These are phyloP conservation scores for Quercus mongolica DNA, from an alignment of 306 rosid species.

Conservation along the genomic window DNA sequence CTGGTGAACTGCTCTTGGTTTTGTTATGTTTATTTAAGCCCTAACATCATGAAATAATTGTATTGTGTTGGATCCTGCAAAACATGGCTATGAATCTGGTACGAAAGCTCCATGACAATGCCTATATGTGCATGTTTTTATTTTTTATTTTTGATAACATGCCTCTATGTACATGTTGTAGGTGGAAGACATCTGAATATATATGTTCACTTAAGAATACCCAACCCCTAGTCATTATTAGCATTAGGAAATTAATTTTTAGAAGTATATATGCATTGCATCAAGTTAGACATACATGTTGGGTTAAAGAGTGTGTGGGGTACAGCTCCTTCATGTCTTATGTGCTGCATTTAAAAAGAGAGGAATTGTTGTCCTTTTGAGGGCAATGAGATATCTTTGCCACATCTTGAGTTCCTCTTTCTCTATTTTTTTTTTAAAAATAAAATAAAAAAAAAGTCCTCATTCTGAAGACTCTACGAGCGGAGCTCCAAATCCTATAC, in stretches of 20 bases:
- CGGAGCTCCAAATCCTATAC: too few relatives aligned
- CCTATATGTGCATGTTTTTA: neutral
- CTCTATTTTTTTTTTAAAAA: too few relatives aligned
- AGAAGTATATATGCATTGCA: neutral
- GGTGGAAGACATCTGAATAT: slow-evolving; percentile 1
- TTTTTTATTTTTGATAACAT: too few relatives aligned
- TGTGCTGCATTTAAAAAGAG: too few relatives aligned
- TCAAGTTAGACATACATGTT: neutral
- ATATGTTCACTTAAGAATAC: slow-evolving; percentile 2
- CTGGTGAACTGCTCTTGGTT: slow-evolving; percentile 1
- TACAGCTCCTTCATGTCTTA: too few relatives aligned
- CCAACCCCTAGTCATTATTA: neutral
- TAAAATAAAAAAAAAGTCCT: too few relatives aligned
- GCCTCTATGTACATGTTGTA: neutral
- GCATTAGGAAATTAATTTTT: neutral
- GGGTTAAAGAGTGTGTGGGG: neutral
- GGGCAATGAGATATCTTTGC: too few relatives aligned
- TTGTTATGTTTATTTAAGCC: neutral
- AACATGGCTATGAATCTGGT: neutral
- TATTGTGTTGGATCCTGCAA: neutral
- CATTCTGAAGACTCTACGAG: too few relatives aligned
- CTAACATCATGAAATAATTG: slow-evolving; percentile 13
- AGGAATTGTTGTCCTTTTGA: too few relatives aligned
- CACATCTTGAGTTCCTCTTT: too few relatives aligned
- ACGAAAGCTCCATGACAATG: neutral